phyloP scores from a whole-genome alignment of 192 early-diverging fungal species.

The Coemansia sp. region DNA sequence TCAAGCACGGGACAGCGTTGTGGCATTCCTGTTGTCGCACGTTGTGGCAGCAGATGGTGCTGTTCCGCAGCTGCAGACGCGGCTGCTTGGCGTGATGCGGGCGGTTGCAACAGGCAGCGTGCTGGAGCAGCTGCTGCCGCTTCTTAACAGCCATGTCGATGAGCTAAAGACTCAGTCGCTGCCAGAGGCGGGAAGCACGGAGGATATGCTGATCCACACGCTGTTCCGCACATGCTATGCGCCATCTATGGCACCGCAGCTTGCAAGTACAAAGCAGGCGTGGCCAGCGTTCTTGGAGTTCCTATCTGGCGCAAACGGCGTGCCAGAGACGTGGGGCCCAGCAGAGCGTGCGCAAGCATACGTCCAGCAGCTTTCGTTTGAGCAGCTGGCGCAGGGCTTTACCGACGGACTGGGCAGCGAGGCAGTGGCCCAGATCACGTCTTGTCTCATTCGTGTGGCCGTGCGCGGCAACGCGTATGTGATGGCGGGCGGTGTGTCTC shows the following conservation, averaged over 20 bases:
- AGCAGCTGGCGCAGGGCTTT: constrained; percentile 20
- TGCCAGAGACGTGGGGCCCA: constrained; percentile 2
- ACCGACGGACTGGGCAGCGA: constrained; percentile 15
- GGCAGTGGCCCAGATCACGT: constrained; percentile 14
- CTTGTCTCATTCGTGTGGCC: constrained; percentile 26
- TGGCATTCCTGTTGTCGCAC: constrained; percentile 58
- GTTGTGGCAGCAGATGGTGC: constrained; percentile 44
- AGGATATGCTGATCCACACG: constrained; percentile 27
- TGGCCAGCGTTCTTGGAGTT: constrained; percentile 32
- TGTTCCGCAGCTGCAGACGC: constrained; percentile 40
- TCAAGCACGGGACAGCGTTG: constrained; percentile 39
- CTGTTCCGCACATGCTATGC: constrained; percentile 31
- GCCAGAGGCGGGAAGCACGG: constrained; percentile 15
- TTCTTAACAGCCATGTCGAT: constrained; percentile 15
- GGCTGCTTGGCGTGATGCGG: constrained; percentile 21
- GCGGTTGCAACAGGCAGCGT: constrained; percentile 8
- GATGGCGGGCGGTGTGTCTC: constrained; percentile 14
- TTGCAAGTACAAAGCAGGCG: constrained; percentile 4
- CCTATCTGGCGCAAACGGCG: constrained; percentile 12
- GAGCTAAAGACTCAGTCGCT: constrained; percentile 10
- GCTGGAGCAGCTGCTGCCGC: constrained; percentile 33
- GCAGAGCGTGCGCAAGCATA: constrained; percentile 23
- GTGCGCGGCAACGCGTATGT: constrained; percentile 23
- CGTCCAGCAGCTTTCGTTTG: constrained; percentile 40
- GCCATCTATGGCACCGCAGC: constrained; percentile 9